Evolutionary conservation across 208 protist genomes (phyloP).

Genomic region (Lotmaria passim): DNA sequence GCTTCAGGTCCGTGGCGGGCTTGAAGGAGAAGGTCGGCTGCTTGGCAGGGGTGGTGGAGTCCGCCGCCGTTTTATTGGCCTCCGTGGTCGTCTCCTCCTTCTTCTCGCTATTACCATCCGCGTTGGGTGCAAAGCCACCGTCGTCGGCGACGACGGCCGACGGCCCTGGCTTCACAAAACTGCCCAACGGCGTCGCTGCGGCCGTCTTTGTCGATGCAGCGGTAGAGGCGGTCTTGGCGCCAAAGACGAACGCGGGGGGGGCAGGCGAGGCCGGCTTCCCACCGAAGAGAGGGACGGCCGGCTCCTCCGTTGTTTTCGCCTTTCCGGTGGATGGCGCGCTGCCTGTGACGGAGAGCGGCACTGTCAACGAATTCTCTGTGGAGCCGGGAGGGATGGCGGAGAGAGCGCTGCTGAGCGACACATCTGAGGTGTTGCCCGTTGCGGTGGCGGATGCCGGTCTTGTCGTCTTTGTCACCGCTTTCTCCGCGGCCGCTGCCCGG

Average conservation of each 20-base stretch:
- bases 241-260: neutral
- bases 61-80: neutral
- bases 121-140: constrained; percentile 61
- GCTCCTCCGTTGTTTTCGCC: neutral
- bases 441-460: neutral
- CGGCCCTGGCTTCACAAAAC: constrained; percentile 35
- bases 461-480: constrained; percentile 7
- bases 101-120: constrained; percentile 46
- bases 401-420: constrained; percentile 25
- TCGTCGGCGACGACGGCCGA: constrained; percentile 41
- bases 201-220: neutral
- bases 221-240: neutral
- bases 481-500: neutral
- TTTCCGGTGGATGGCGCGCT: constrained; percentile 4
- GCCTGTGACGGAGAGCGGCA: constrained; percentile 17
- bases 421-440: neutral
- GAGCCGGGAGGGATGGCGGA: constrained; percentile 20
- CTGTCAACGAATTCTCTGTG: constrained; percentile 29
- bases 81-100: constrained; percentile 1
- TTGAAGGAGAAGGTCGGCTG: neutral
- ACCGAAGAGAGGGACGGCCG: constrained; percentile 20
- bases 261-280: neutral
- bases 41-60: neutral
- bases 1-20: neutral
- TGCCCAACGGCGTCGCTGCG: neutral